Evolutionary conservation across 2,329 filamentous ascomycete species (phyloP).

Genomic region (Epichloe gansuensis): DNA sequence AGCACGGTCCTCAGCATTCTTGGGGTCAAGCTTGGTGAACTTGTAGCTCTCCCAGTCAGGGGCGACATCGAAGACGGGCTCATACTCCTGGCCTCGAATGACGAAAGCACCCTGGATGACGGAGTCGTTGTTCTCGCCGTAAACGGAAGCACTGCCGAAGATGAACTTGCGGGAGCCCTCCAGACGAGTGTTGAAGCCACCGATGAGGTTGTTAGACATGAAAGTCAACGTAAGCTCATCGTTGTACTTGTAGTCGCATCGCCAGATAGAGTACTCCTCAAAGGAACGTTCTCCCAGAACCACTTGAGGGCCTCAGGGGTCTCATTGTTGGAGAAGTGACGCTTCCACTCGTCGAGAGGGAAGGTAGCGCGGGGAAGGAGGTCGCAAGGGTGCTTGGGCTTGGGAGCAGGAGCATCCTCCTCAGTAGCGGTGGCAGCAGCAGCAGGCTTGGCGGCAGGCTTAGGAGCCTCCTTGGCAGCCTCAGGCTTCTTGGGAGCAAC

Average conservation of each 20-base stretch:
- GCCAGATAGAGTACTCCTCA: slow-evolving; percentile 96
- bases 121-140: slow-evolving; percentile 77
- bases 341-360: slow-evolving; percentile 95
- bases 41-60: slow-evolving; percentile 94
- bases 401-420: slow-evolving; percentile 47
- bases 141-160: slow-evolving; percentile 85
- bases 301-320: slow-evolving; percentile 77
- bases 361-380: slow-evolving; percentile 67
- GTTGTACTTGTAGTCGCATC: slow-evolving; percentile 97
- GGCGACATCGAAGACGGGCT: slow-evolving; percentile 87
- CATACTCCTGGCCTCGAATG: slow-evolving; percentile 78
- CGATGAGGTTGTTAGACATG: slow-evolving; percentile 98
- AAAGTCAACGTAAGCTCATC: slow-evolving; percentile 93
- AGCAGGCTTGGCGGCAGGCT: slow-evolving; percentile 30
- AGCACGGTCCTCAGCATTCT: slow-evolving; percentile 71
- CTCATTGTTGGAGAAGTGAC: slow-evolving; percentile 94
- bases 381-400: slow-evolving; percentile 95
- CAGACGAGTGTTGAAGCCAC: slow-evolving; percentile 94
- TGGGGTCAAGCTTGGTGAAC: slow-evolving; percentile 92
- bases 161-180: slow-evolving; percentile 97
- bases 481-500: slow-evolving; percentile 67
- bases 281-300: slow-evolving; percentile 96
- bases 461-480: slow-evolving; percentile 55
- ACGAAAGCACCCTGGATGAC: slow-evolving; percentile 89
- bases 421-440: slow-evolving; percentile 23